Evolutionary conservation across 2,329 filamentous ascomycete genomes (phyloP).

Genomic region (Botryotinia calthae): DNA sequence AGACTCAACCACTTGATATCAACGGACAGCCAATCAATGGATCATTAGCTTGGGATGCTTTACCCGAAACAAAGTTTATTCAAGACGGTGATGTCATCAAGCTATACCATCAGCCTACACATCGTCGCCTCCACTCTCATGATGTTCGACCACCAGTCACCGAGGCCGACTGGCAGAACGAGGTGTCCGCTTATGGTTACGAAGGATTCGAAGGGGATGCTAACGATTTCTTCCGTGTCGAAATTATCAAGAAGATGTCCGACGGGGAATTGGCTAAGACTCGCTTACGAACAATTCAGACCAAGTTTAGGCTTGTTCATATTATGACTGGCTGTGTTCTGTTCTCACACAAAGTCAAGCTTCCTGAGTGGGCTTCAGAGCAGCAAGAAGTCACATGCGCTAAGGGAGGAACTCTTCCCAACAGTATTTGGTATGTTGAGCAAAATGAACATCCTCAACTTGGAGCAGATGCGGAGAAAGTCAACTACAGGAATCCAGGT

Average conservation of each 20-base stretch:
- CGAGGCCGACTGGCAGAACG: constrained; percentile 91
- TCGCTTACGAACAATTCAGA: constrained; percentile 87
- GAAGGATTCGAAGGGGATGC: constrained; percentile 96
- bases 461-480: constrained; percentile 75
- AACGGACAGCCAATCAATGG: constrained; percentile 77
- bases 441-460: constrained; percentile 81
- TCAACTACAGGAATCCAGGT: constrained; percentile 91
- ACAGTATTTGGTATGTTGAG: constrained; percentile 97
- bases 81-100: constrained; percentile 77
- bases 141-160: constrained; percentile 84
- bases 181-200: constrained; percentile 95
- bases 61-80: constrained; percentile 64
- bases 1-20: constrained; percentile 80
- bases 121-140: constrained; percentile 92
- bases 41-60: constrained; percentile 76
- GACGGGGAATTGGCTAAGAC: constrained; percentile 75
- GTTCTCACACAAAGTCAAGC: constrained; percentile 98
- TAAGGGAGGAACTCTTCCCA: constrained; percentile 83
- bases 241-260: constrained; percentile 90
- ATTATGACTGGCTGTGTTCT: constrained; percentile 95
- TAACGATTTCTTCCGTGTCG: constrained; percentile 91
- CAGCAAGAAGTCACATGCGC: constrained; percentile 99
- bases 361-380: constrained; percentile 96
- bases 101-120: constrained; percentile 79
- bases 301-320: constrained; percentile 93